Percentiles rank a stretch among this genome's conserved stretches.
phyloP scores from a whole-genome alignment of 441 rosid genomes.

The Capsella rubella region DNA sequence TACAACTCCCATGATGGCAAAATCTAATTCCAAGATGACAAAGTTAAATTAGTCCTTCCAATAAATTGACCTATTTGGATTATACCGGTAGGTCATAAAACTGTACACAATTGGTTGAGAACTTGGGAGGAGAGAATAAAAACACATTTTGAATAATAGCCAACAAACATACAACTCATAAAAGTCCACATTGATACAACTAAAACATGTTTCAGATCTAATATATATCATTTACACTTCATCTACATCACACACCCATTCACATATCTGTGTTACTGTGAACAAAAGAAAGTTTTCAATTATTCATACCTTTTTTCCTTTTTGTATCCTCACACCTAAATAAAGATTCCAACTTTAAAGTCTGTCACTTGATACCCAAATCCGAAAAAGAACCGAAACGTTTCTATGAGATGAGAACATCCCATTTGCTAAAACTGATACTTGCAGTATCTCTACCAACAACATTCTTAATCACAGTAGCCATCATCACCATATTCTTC shows the following conservation, averaged over 20 bases:
- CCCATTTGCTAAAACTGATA: slow-evolving; percentile 61
- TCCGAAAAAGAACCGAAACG: not conserved
- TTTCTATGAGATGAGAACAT: slow-evolving; percentile 54
- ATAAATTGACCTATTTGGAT: slow-evolving; percentile 31
- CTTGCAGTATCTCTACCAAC: slow-evolving; percentile 54
- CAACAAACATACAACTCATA: slow-evolving; percentile 12
- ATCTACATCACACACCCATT: not conserved
- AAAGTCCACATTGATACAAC: slow-evolving; percentile 38
- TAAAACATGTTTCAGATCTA: slow-evolving; percentile 34
- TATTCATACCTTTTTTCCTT: not conserved
- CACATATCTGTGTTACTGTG: not conserved
- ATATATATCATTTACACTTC: slow-evolving; percentile 22
- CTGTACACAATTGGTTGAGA: slow-evolving; percentile 41
- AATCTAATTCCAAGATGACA: not conserved
- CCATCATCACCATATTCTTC: slow-evolving; percentile 44
- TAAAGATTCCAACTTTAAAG: not conserved
- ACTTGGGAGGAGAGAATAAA: slow-evolving; percentile 29
- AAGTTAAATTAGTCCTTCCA: slow-evolving; percentile 32
- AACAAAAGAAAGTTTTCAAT: not conserved
- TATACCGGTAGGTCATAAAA: slow-evolving; percentile 33
- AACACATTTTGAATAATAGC: slow-evolving; percentile 31
- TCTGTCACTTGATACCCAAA: slow-evolving; percentile 23
- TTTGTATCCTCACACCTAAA: slow-evolving; percentile 12
- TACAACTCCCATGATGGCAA: slow-evolving; percentile 14
- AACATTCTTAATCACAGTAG: slow-evolving; percentile 49